Conservation (phyloP, 2,329 filamentous ascomycete genomes). For the Colletotrichum higginsianum region DNA sequence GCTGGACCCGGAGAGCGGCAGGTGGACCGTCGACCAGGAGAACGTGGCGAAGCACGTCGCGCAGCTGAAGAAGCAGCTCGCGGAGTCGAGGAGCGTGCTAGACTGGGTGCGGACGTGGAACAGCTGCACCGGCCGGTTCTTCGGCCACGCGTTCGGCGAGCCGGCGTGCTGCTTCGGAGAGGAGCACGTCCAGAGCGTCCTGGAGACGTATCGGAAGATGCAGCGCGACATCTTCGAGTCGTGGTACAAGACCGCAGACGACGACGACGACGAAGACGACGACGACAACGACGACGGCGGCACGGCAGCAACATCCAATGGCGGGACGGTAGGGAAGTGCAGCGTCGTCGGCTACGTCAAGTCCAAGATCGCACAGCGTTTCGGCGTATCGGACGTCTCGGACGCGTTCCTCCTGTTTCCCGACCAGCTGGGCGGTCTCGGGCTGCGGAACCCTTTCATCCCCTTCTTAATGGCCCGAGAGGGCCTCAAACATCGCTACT, state of each 20-base stretch:
- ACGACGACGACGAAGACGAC: too few species aligned
- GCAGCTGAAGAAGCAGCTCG: conserved; percentile 70
- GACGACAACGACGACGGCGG: too few species aligned
- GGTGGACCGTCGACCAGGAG: conserved; percentile 68
- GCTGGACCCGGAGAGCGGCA: conserved; percentile 59
- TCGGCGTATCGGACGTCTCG: conserved; percentile 55
- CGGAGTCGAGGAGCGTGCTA: conserved; percentile 62
- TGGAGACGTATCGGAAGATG: conserved; percentile 59
- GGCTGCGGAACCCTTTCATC: conserved; percentile 62
- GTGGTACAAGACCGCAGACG: neutral
- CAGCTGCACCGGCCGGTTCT: conserved; percentile 62
- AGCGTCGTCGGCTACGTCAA: conserved; percentile 51
- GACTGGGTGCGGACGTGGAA: conserved; percentile 62
- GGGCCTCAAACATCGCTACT: neutral
- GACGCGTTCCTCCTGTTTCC: conserved; percentile 65
- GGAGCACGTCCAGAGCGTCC: conserved; percentile 60
- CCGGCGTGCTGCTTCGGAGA: conserved; percentile 61
- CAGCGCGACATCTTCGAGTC: conserved; percentile 55
- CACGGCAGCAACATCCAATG: too few species aligned
- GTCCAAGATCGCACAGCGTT: conserved; percentile 51
- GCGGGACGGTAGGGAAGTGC: neutral
- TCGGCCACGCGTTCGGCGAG: conserved; percentile 62
- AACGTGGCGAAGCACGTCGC: conserved; percentile 68
- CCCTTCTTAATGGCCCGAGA: conserved; percentile 56
- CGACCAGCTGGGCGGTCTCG: conserved; percentile 61